Base-by-base conservation (phyloP, 257 asterid species). In the Ballota nigra region DNA sequence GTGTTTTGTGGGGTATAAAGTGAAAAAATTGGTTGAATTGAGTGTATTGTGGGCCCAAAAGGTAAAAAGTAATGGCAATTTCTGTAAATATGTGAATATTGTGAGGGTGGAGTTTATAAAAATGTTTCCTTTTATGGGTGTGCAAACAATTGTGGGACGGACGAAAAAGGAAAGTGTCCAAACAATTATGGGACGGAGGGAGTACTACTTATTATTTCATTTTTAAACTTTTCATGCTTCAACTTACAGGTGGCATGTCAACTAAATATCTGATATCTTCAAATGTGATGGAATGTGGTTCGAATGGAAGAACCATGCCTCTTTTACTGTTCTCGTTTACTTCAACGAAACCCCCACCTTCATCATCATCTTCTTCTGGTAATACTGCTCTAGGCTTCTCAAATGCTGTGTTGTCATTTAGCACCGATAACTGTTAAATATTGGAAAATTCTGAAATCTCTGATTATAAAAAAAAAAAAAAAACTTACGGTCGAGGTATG, bases 231-330 rank as follows among this genome's bases (percentile, higher is more conserved):
- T 18, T 38, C 16, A 26, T 18, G 57, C 71, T 53, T 68, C 19
- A 55, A 64, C 84, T 53, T 74, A 83, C 87, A 19, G 69, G 45
- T 72, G 90, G 90, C 84, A 82, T 80, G 69, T 86, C 86, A 22
- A 84, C 86, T 13, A 87, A 83, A 45, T 87, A 87, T 75, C 64
- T 84, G 73, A 87, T 52, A n/a, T 77, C 75, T n/a, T 84, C 84
- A 73, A 84, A 87, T 15, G 82, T 79, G 55, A 87, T 72, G 68
- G 83, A 77, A 59, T 82, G 85, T 24, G 86, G 84, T 56, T 87
- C 80, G 40, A 84, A 87, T 65, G 89, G 88, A 67, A 86, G 84
- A 79, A 84, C 51, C 81, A 84, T 87, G 72, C 86, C 88, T 29
- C 55, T 82, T 62, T 79, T 83, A 66, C 19, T 59, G 23, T 67